Conservation (phyloP, 2,329 filamentous ascomycete species). For the Rutstroemia sydowiana region DNA sequence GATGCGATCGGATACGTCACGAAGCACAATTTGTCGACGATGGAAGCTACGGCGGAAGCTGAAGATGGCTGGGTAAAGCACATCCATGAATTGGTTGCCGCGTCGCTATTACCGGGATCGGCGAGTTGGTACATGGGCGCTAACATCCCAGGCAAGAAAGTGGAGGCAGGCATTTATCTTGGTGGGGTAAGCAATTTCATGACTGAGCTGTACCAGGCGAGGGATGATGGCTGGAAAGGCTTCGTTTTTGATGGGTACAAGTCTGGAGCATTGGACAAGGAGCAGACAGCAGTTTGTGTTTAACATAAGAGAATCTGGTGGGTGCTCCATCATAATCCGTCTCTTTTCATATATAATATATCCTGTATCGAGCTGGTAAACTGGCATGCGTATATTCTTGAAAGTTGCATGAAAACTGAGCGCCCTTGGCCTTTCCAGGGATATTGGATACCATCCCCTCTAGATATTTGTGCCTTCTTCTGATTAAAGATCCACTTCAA, state of each 20-base stretch:
- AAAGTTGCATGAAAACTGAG: too few species aligned
- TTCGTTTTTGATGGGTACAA: background rate
- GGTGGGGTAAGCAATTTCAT: background rate
- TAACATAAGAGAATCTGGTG: background rate
- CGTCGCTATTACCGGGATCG: background rate
- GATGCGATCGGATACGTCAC: background rate
- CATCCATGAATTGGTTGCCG: background rate
- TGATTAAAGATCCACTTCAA: too few species aligned
- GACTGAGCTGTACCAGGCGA: background rate
- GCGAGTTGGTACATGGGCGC: background rate
- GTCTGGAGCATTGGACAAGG: background rate
- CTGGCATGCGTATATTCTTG: too few species aligned
- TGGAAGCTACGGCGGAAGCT: background rate
- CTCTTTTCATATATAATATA: background rate
- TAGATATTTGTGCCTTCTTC: too few species aligned
- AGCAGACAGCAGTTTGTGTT: background rate
- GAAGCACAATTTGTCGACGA: background rate
- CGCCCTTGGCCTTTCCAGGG: too few species aligned
- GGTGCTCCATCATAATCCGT: too few species aligned
- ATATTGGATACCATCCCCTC: too few species aligned
- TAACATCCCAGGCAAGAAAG: slow-evolving; percentile 1
- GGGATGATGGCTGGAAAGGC: background rate
- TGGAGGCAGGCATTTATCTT: background rate
- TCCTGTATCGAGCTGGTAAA: background rate
- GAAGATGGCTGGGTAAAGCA: background rate